Percentiles rank a stretch among this genome's conserved stretches.
These are phyloP conservation scores for Hypoxylon lienhwacheense DNA, from an alignment of 495 filamentous ascomycete genomes.

Conservation along the genomic window DNA sequence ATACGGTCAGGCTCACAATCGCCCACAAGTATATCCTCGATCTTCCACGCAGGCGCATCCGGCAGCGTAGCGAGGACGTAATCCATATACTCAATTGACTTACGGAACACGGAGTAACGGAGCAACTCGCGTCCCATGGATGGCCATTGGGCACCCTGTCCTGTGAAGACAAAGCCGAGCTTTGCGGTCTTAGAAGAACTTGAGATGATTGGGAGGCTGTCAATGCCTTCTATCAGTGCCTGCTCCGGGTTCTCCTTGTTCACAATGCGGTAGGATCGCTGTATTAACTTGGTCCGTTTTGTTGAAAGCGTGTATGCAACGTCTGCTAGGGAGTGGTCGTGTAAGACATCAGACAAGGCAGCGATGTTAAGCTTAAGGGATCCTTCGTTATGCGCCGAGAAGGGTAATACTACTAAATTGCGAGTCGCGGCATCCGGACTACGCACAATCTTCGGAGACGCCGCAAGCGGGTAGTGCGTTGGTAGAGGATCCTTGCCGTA, in stretches of 20 bases:
- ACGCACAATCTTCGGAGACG: not conserved
- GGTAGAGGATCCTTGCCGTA: not conserved
- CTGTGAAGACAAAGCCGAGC: constrained; percentile 42
- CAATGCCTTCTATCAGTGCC: constrained; percentile 4
- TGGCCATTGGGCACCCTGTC: constrained; percentile 56
- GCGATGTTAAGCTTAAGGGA: constrained; percentile 38
- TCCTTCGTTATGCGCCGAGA: constrained; percentile 39
- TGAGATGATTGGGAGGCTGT: not conserved
- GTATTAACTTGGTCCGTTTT: constrained; percentile 31
- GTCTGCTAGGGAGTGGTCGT: constrained; percentile 34
- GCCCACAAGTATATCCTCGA: not conserved
- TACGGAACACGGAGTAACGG: constrained; percentile 1
- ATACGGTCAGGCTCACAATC: constrained; percentile 22
- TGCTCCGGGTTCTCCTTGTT: constrained; percentile 10
- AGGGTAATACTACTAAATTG: constrained; percentile 25
- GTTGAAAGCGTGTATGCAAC: constrained; percentile 41
- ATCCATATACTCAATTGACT: constrained; percentile 4
- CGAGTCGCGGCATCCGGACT: constrained; percentile 5
- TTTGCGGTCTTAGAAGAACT: constrained; percentile 20
- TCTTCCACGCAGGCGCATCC: constrained; percentile 1
- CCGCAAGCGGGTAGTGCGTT: not conserved
- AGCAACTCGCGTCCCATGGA: constrained; percentile 44
- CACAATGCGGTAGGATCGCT: constrained; percentile 35
- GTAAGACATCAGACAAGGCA: constrained; percentile 23
- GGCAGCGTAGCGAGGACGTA: not conserved